These are phyloP conservation scores for Podospora tetraspora DNA, from an alignment of 495 filamentous ascomycete genomes.

Conservation along the genomic window DNA sequence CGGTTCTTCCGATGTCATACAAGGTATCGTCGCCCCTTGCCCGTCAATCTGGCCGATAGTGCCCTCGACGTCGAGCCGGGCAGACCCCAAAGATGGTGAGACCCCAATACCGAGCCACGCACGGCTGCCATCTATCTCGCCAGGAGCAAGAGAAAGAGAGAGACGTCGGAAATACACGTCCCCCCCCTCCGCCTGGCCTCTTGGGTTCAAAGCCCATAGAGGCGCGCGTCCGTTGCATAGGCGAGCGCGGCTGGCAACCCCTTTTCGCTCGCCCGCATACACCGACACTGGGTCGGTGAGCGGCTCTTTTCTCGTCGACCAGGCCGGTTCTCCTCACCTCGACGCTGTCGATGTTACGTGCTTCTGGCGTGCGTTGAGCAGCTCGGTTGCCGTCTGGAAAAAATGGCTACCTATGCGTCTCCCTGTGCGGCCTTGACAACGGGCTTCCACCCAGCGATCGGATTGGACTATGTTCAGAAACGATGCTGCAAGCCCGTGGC, in stretches of 20 bases:
- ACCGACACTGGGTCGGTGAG: slow-evolving; percentile 27
- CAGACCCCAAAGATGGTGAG: background rate
- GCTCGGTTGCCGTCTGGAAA: background rate
- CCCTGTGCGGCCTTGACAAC: background rate
- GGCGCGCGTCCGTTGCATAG: slow-evolving; percentile 10
- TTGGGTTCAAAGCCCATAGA: background rate
- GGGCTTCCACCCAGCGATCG: background rate
- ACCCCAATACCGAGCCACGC: slow-evolving; percentile 7
- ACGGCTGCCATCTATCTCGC: background rate
- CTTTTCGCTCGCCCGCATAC: slow-evolving; percentile 23
- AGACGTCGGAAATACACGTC: background rate
- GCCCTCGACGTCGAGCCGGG: slow-evolving; percentile 1
- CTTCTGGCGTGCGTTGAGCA: background rate
- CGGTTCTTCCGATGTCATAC: background rate
- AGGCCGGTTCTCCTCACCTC: slow-evolving; percentile 16
- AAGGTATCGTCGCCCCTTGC: background rate
- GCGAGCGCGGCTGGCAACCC: slow-evolving; percentile 18
- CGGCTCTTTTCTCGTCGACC: slow-evolving; percentile 19
- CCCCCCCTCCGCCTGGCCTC: background rate
- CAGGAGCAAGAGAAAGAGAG: background rate
- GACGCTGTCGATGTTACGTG: background rate
- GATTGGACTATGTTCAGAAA: background rate
- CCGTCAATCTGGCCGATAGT: slow-evolving; percentile 9
- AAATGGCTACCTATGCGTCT: background rate
- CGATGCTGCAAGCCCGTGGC: background rate